Conservation (phyloP, 2,329 filamentous ascomycete genomes). For the Alternaria sp. region DNA sequence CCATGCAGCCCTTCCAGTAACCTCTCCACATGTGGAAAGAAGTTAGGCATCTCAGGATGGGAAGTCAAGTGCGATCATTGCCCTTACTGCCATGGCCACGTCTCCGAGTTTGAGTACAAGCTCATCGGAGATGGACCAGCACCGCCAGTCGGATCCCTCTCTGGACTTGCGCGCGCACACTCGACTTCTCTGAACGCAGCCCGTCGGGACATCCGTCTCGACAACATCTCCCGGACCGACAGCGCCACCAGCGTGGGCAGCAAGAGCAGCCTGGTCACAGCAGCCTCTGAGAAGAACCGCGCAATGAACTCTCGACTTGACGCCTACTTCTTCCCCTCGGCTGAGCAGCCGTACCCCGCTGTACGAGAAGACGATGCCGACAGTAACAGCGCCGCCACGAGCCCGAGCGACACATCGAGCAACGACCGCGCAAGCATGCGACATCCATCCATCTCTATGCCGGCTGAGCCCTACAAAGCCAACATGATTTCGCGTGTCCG, state of each 20-base stretch:
- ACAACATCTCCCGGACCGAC: conserved; percentile 49
- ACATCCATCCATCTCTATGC: conserved; percentile 45
- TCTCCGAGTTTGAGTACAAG: conserved; percentile 56
- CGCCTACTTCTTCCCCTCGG: conserved; percentile 48
- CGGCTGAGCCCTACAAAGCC: conserved; percentile 39
- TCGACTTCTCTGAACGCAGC: conserved; percentile 51
- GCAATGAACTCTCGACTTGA: conserved; percentile 53
- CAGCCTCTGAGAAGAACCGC: conserved; percentile 51
- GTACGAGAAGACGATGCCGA: conserved; percentile 46
- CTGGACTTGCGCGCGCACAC: conserved; percentile 51
- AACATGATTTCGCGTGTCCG: conserved; percentile 49
- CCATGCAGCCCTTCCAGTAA: conserved; percentile 56
- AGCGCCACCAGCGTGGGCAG: conserved; percentile 48
- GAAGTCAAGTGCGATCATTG: conserved; percentile 59
- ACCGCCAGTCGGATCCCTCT: conserved; percentile 50
- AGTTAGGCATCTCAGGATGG: conserved; percentile 59
- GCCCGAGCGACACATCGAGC: conserved; percentile 50
- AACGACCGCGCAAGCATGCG: conserved; percentile 42
- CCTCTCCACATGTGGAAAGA: conserved; percentile 58
- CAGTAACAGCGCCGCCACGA: conserved; percentile 32
- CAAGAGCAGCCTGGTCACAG: conserved; percentile 46
- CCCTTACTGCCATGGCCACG: conserved; percentile 57
- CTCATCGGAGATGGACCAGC: conserved; percentile 55
- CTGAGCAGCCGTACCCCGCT: conserved; percentile 39
- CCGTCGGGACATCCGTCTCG: conserved; percentile 50